Percentiles rank a stretch among this genome's conserved stretches.
phyloP scores from a whole-genome alignment of 2,329 filamentous ascomycete species.

The Curvularia lunata region DNA sequence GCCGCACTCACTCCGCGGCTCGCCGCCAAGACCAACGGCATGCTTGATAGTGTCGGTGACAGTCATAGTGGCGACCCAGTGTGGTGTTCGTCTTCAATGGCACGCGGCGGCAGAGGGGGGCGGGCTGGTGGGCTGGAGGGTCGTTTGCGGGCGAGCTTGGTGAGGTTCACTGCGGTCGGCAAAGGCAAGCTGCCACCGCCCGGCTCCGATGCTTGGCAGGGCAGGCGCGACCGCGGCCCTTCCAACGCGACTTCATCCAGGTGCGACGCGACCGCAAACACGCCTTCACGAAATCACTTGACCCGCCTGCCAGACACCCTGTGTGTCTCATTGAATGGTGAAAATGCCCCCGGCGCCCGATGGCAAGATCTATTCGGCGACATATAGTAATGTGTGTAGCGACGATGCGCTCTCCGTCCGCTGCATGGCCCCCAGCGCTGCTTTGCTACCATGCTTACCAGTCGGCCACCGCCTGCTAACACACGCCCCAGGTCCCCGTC shows the following conservation, averaged over 20 bases:
- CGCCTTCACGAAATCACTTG: constrained; percentile 26
- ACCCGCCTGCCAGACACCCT: constrained; percentile 11
- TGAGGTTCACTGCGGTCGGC: constrained; percentile 26
- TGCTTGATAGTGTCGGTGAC: constrained; percentile 56
- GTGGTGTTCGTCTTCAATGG: constrained; percentile 31
- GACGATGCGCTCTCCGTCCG: constrained; percentile 7
- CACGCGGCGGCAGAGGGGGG: constrained; percentile 9
- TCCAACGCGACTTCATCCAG: constrained; percentile 25
- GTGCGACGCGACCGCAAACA: constrained; percentile 17
- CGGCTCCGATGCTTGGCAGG: constrained; percentile 27
- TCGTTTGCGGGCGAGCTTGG: constrained; percentile 21
- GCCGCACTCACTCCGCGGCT: constrained; percentile 38
- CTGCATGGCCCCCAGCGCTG: constrained; percentile 1
- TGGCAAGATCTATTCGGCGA: constrained; percentile 66
- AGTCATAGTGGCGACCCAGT: constrained; percentile 45
- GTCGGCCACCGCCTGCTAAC: constrained; percentile 24
- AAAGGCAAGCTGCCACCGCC: constrained; percentile 21
- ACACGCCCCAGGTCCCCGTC: constrained; percentile 75
- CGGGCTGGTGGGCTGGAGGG: constrained; percentile 18
- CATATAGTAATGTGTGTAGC: constrained; percentile 62
- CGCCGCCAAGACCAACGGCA: constrained; percentile 54
- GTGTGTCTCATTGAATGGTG: constrained; percentile 14
- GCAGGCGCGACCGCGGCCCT: constrained; percentile 24
- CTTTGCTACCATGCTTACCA: background rate
- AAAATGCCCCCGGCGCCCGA: constrained; percentile 49